Base-by-base conservation (phyloP, 139 green algal genomes). In the Chlorella sorokiniana region DNA sequence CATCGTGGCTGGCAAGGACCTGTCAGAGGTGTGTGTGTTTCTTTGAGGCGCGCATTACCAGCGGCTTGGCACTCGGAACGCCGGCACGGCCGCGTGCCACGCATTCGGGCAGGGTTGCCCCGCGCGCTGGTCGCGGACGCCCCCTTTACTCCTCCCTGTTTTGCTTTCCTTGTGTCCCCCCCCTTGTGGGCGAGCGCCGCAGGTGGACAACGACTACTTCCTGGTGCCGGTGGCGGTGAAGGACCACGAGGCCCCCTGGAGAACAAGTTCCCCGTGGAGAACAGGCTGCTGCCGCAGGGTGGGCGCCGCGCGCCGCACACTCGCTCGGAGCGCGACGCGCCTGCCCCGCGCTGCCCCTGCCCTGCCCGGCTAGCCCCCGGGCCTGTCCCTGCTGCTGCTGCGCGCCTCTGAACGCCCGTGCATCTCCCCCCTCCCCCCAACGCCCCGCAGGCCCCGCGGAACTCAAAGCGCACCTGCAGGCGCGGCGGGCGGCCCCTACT, bases 151-250 rank as follows among this genome's bases (percentile, higher is more conserved):
- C n/a, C n/a, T n/a, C n/a, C n/a, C n/a, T n/a, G n/a, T n/a, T n/a
- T n/a, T n/a, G n/a, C n/a, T n/a, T n/a, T n/a, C n/a, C n/a, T n/a
- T n/a, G n/a, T n/a, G n/a, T n/a, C n/a, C n/a, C n/a, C n/a, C n/a
- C n/a, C n/a, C n/a, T n/a, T n/a, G n/a, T n/a, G n/a, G n/a, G n/a
- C n/a, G n/a, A n/a, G n/a, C n/a, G n/a, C n/a, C n/a, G n/a, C n/a
- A n/a, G n/a, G 92, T 98, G 16, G 97, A 99, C 87, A 98, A 97
- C 84, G 96, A 99, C 89, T 98, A 94, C 78, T 99, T 99, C 82
- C 88, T 99, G 67, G 37, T 78, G 62, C 89, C 96, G 1, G 89
- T 98, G 40, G 90, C 91, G 40, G 98, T 99, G 79, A 85, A 91
- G 38, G 92, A 98, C 82, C 96, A 99, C 75, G 89, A 95, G 70